Evolutionary conservation across 768 basidiomycete genomes (phyloP).

Genomic region (Udeniomyces megalosporus): DNA sequence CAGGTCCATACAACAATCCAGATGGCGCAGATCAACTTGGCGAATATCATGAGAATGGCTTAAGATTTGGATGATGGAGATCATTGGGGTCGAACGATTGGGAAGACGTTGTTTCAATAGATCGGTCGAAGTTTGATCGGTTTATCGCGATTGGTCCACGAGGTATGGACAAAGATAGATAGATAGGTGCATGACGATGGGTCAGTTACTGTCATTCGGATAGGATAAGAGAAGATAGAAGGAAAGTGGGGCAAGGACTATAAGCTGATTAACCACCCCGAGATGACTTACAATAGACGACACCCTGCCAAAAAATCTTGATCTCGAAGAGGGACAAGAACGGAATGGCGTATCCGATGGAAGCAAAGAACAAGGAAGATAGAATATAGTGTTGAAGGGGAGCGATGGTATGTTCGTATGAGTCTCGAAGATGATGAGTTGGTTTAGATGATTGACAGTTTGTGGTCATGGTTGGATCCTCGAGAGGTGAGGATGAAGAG

Average conservation of each 20-base stretch:
- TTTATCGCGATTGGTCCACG: neutral
- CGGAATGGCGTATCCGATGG: constrained; percentile 43
- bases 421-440: neutral
- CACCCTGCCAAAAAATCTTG: constrained; percentile 39
- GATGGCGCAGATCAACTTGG: constrained; percentile 38
- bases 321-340: constrained; percentile 34
- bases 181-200: neutral
- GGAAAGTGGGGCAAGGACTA: too few relatives aligned
- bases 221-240: too few relatives aligned
- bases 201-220: too few relatives aligned
- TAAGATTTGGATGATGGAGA: too few relatives aligned
- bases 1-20: constrained; percentile 29
- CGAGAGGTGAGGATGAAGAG: too few relatives aligned
- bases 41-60: constrained; percentile 43
- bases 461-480: too few relatives aligned
- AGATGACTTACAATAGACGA: constrained; percentile 21
- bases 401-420: constrained; percentile 26
- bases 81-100: too few relatives aligned
- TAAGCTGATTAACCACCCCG: too few relatives aligned
- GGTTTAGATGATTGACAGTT: too few relatives aligned
- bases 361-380: constrained; percentile 49
- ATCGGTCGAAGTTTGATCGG: neutral
- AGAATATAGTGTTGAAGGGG: constrained; percentile 36
- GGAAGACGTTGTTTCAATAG: too few relatives aligned
- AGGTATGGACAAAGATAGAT: neutral